Percentiles rank a stretch among this genome's conserved stretches.
Evolutionary conservation across 768 basidiomycete genomes (phyloP).

Genomic region (Phaffia tasmanica): DNA sequence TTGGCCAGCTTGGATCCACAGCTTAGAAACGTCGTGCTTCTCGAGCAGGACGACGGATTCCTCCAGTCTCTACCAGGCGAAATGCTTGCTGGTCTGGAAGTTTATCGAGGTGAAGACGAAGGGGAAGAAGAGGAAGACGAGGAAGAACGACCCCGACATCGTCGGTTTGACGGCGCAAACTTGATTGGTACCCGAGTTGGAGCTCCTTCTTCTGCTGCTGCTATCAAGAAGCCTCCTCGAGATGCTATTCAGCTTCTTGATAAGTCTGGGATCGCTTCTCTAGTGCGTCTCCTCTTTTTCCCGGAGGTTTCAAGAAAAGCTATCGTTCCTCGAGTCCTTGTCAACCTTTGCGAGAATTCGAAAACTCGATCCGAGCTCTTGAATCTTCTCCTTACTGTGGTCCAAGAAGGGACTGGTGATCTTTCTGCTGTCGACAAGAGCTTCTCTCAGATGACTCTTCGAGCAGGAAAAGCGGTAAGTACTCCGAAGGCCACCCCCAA

Average conservation of each 20-base stretch:
- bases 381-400: constrained; percentile 81
- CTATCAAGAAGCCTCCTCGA: constrained; percentile 49
- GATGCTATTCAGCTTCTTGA: constrained; percentile 91
- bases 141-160: background rate
- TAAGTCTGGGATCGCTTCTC: constrained; percentile 71
- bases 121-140: background rate
- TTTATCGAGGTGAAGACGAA: background rate
- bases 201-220: background rate
- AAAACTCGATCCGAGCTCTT: constrained; percentile 85
- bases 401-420: constrained; percentile 92
- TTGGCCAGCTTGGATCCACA: constrained; percentile 83
- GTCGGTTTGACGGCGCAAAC: background rate
- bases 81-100: constrained; percentile 12
- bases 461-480: constrained; percentile 42
- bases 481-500: constrained; percentile 60
- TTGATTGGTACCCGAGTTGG: background rate
- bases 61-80: constrained; percentile 24
- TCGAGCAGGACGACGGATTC: constrained; percentile 26
- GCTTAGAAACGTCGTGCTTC: constrained; percentile 60
- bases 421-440: constrained; percentile 78
- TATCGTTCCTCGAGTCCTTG: constrained; percentile 73
- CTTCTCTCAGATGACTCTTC: constrained; percentile 80
- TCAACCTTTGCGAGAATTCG: constrained; percentile 89
- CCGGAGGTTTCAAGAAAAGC: constrained; percentile 81
- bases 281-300: constrained; percentile 89